Percentiles rank a stretch among this genome's conserved stretches.
Conservation (phyloP, 768 basidiomycete genomes). For the Ramaria rubella region DNA sequence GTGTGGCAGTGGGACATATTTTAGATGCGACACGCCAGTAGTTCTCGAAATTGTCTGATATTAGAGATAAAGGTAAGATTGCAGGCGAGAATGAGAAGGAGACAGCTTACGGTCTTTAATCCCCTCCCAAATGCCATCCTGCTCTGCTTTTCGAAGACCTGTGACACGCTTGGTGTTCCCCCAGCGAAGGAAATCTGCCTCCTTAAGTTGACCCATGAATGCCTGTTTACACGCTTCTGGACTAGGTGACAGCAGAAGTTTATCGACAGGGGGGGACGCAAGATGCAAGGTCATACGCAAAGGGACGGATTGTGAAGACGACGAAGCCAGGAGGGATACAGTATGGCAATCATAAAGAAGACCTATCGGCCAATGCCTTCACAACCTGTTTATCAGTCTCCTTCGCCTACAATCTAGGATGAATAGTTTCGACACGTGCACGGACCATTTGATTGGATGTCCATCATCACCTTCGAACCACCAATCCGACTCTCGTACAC, state of each 20-base stretch:
- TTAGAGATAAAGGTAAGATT: neutral
- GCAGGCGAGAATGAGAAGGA: neutral
- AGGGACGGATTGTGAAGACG: conserved; percentile 43
- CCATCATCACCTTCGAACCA: conserved; percentile 95
- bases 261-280: conserved; percentile 80
- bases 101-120: conserved; percentile 70
- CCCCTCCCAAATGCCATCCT: conserved; percentile 96
- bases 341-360: conserved; percentile 85
- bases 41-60: conserved; percentile 88
- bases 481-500: conserved; percentile 85
- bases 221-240: conserved; percentile 86
- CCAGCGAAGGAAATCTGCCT: conserved; percentile 96
- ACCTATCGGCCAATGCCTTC: conserved; percentile 97
- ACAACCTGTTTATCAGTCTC: neutral
- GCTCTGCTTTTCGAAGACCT: conserved; percentile 80
- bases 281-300: conserved; percentile 82
- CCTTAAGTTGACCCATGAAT: conserved; percentile 94
- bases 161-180: conserved; percentile 94
- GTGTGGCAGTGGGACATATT: conserved; percentile 74
- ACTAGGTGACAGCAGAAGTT: conserved; percentile 71
- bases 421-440: conserved; percentile 13
- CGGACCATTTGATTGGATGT: conserved; percentile 79
- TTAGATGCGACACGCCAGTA: conserved; percentile 94
- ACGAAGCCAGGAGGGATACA: conserved; percentile 41
- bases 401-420: neutral